Base-by-base conservation (phyloP, 352 stramenopile species). In the Phytopythium helicoides region DNA sequence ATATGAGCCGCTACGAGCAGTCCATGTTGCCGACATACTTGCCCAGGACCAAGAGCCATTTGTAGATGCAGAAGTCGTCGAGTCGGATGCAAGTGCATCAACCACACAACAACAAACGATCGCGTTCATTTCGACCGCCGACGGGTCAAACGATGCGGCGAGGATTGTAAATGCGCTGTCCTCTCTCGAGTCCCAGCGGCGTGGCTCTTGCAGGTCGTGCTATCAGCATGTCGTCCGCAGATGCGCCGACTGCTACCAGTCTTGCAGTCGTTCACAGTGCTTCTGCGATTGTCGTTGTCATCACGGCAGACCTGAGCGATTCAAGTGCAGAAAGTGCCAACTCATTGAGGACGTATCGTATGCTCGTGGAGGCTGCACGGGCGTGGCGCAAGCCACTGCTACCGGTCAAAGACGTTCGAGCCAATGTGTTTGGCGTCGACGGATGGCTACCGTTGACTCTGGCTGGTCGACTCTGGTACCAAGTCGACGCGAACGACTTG, bases 381-480 rank as follows among this genome's bases (percentile, higher is more conserved):
- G 54, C 56, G 3, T 73, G 60, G 71, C 52, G 52, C 7, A 82
- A 71, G 31, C 62, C 64, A 1, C 46, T 81, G 11, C 45, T 86
- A 1, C 71, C 71, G 0, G 77, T 81, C 28, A 82, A 81, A 26
- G 64, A 68, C 15, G 40, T 69, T 6, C 61, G 59, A 3, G 55
- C 58, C 14, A 35, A 58, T 12, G 52, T 82, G 25, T 40, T 21
- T 5, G 8, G 6, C 14, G 34, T 28, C 16, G 9, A 51, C n/a
- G 62, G 68, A 1, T 86, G 74, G 73, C 40, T 85, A 7, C 56
- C 58, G 14, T 36, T 82, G n/a, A 66, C 56, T 1, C 77, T 82
- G 66, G 71, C 68, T 6, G 74, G 74, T n/a, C 57, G 69, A 6
- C 66, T 86, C 5, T 85, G 73, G 73, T 85, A 85, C 45, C 63